Evolutionary conservation across 1,284 basidiomycete species (phyloP), one percentile per base, ranked within the genome.

Genomic region (Volvariella volvacea): DNA sequence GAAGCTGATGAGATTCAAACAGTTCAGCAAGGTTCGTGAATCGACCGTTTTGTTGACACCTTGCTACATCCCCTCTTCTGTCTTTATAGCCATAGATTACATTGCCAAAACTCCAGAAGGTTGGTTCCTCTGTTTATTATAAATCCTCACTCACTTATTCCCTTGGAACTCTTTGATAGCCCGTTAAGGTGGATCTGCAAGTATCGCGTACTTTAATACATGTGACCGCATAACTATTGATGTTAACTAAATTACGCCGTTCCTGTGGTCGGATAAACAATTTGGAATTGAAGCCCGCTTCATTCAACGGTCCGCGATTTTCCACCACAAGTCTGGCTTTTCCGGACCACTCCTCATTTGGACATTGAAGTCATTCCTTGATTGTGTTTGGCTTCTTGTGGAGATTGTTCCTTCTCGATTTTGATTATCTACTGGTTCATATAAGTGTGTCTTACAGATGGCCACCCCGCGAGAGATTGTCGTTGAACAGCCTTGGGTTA

Each of bases 1-100:
- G 96, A 99, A 67, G 96, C 95, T n/a, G 96, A 99, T 66, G 87
- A 87, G 61, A 99, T 99, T 65, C 87, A 85, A 60, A 94, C 91
- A 16, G 91, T 99, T 42, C 80, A 85, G 60, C 87, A 99, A 68
- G 95, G 92, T 92, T 59, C 50, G 76, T 64, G 40, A n/a, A n/a
- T n/a, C n/a, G n/a, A n/a, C n/a, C n/a, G n/a, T 30, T 21, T 15
- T 46, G 30, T 51, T 39, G 21, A 4, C 46, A 21, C 45, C n/a
- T 34, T 37, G 17, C 44, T 39, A 32, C 39, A 47, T 42, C 39
- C 49, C 41, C 50, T 47, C 49, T 28, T 48, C 45, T 45, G 44
- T 48, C 30, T 36, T n/a, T 9, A 9, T 53, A 95, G 95, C 95
- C 45, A 92, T 99, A 62, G 92, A 98, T 68, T 99, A 99, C 68